Evolutionary conservation across 1,139 yeast genomes (phyloP).

Genomic region (Scheffersomyces quercinus): DNA sequence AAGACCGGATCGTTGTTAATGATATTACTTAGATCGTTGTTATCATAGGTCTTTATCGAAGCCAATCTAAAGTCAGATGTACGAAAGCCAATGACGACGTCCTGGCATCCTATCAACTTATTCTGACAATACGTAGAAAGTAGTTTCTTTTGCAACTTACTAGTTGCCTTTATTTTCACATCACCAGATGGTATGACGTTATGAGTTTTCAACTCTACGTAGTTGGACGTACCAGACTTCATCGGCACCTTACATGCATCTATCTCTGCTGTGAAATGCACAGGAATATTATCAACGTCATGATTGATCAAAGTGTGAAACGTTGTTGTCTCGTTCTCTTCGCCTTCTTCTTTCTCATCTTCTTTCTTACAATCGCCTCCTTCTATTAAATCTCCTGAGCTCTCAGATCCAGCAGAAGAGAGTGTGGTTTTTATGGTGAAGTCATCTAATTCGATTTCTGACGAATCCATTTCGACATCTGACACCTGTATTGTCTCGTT

Average conservation of each 20-base stretch:
- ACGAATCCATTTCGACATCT: too few species aligned
- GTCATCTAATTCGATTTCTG: too few species aligned
- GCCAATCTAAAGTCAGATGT: conserved; percentile 17
- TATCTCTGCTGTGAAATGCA: conserved; percentile 25
- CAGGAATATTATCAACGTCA: conserved; percentile 10
- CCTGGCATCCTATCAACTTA: conserved; percentile 17
- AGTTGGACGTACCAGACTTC: conserved; percentile 12
- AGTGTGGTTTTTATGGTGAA: too few species aligned
- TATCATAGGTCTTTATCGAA: conserved; percentile 18
- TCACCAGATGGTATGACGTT: conserved; percentile 3
- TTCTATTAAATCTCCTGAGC: too few species aligned
- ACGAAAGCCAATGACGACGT: conserved; percentile 23
- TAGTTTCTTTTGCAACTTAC: conserved; percentile 13
- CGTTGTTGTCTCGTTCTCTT: conserved; percentile 2
- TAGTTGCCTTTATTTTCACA: conserved; percentile 5
- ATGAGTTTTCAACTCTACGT: conserved; percentile 28
- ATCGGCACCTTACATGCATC: conserved; percentile 16
- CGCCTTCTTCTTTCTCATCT: conserved; percentile 1
- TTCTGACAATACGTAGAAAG: conserved; percentile 25
- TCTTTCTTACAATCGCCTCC: too few species aligned
- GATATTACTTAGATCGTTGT: conserved; percentile 14
- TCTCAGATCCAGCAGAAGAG: too few species aligned
- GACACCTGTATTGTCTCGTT: too few species aligned
- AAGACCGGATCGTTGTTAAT: conserved; percentile 14
- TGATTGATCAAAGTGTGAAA: conserved; percentile 21